Evolutionary conservation across 2,329 filamentous ascomycete species (phyloP).

Genomic region (Fusarium clavum): DNA sequence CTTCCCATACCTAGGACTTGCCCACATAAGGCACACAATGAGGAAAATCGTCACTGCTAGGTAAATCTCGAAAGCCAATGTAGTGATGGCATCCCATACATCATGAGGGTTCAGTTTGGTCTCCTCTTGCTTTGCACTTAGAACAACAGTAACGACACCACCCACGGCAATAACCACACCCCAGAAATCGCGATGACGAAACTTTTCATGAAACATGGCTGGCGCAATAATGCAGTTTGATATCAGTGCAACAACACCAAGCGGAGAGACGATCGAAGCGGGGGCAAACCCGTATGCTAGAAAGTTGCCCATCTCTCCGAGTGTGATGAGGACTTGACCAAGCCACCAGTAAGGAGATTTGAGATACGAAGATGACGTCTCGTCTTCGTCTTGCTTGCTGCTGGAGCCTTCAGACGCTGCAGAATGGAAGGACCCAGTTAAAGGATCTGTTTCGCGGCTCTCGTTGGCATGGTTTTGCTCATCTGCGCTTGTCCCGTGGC

Average conservation of each 20-base stretch:
- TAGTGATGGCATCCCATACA: conserved; percentile 89
- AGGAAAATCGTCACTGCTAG: conserved; percentile 78
- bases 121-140: conserved; percentile 90
- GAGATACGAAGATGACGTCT: conserved; percentile 77
- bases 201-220: conserved; percentile 90
- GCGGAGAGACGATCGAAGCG: conserved; percentile 94
- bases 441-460: conserved; percentile 61
- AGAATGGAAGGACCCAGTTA: conserved; percentile 64
- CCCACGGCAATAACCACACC: conserved; percentile 88
- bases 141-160: conserved; percentile 90
- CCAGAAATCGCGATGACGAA: conserved; percentile 85
- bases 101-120: conserved; percentile 90
- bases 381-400: conserved; percentile 47
- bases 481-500: conserved; percentile 16
- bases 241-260: conserved; percentile 95
- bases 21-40: conserved; percentile 82
- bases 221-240: conserved; percentile 98
- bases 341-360: conserved; percentile 96
- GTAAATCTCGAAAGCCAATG: conserved; percentile 91
- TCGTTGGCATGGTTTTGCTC: conserved; percentile 52
- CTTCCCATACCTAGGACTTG: conserved; percentile 85
- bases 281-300: conserved; percentile 97
- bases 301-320: conserved; percentile 96
- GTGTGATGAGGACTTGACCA: conserved; percentile 89
- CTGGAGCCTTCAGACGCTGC: conserved; percentile 42